These are phyloP conservation scores for Saturnispora sanitii DNA, from an alignment of 805 yeast species.

Conservation along the genomic window DNA sequence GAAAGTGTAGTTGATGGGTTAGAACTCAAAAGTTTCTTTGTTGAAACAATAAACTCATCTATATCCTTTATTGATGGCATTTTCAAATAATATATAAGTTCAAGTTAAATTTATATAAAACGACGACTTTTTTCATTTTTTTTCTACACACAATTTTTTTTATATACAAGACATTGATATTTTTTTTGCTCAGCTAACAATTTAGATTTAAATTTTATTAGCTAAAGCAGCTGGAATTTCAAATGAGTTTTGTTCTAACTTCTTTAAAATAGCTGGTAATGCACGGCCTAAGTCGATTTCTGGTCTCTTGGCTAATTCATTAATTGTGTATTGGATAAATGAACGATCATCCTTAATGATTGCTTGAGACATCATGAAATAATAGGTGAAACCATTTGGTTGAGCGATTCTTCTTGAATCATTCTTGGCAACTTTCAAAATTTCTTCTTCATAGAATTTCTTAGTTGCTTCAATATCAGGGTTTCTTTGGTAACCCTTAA, in stretches of 20 bases:
- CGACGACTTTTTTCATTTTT: too few species aligned
- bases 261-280: constrained; percentile 27
- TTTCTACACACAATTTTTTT: not conserved
- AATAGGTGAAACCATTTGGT: constrained; percentile 45
- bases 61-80: constrained; percentile 16
- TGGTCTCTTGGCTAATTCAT: constrained; percentile 28
- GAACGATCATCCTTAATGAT: constrained; percentile 24
- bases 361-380: constrained; percentile 35
- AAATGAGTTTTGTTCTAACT: not conserved
- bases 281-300: constrained; percentile 29
- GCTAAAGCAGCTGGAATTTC: not conserved
- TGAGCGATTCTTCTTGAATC: constrained; percentile 12
- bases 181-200: not conserved
- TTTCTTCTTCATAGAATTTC: constrained; percentile 30
- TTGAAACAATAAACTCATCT: constrained; percentile 24
- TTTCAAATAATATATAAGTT: not conserved
- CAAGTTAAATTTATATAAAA: too few species aligned
- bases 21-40: constrained; percentile 22
- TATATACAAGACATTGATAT: not conserved
- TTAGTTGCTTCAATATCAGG: constrained; percentile 30
- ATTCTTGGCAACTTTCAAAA: constrained; percentile 14
- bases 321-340: constrained; percentile 29
- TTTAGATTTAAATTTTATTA: not conserved
- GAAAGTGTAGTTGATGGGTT: constrained; percentile 25
- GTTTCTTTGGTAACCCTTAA: constrained; percentile 36